Base-by-base conservation (phyloP, 2,329 filamentous ascomycete genomes). In the Fonsecaea multimorphosa region DNA sequence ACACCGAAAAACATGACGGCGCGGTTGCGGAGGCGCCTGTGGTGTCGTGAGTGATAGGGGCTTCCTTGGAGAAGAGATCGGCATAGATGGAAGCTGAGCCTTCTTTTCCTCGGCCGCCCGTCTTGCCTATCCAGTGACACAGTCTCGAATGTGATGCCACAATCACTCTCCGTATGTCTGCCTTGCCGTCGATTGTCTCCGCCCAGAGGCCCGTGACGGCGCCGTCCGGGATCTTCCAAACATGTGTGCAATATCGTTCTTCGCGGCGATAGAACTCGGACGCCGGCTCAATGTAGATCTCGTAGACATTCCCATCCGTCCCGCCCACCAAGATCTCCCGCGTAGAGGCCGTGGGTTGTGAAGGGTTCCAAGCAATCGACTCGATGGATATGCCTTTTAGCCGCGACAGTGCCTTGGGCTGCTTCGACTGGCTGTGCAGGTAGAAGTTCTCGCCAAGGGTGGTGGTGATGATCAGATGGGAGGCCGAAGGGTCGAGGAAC, bases 401-500 rank as follows among this genome's bases (percentile, higher is more conserved):
- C 63, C 92, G 87, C 14, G 90, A 88, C 38, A 99, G 83, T 7
- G 89, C 86, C 69, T 95, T 92, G 1, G 94, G 93, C 70, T 93
- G 90, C 72, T 92, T 90, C 36, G 93, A 95, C 76, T 98, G 94
- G 11, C 93, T 94, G 77, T 99, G 95, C 9, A 99, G 90, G 78
- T 99, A 99, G 82, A 93, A 99, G 80, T 96, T 98, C 78, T 99
- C 95, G 76, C 93, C 93, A 46, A 93, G 86, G 4, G 92, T 90
- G 2, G 95, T 99, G 76, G 91, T 93, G 72, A 99, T 88, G 70
- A 99, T 87, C 31, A 99, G 84, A 80, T 99, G 95, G 5, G 93
- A 97, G 31, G 95, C 95, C 11, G 94, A 97, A 31, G 95, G 94
- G 75, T 99, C 95, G 75, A 99, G 90, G 81, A 99, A 99, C 86